These are phyloP conservation scores for Effrenium voratum DNA, from an alignment of 73 alveolate genomes.

Conservation along the genomic window DNA sequence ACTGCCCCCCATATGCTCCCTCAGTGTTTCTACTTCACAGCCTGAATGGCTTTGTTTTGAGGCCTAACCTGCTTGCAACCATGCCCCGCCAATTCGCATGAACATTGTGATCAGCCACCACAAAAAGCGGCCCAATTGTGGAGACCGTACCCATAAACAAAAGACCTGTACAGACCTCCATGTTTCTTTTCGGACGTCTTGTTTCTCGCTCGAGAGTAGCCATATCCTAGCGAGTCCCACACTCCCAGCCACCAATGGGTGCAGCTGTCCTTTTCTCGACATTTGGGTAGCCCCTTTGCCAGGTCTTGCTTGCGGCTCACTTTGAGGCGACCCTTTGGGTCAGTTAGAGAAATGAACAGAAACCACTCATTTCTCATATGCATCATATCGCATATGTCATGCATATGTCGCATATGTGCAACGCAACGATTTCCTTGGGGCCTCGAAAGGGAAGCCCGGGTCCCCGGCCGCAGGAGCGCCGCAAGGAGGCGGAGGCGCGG, in stretches of 20 bases:
- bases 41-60: neutral
- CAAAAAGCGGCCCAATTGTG: too few species aligned
- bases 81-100: neutral
- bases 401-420: neutral
- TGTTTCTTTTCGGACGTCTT: too few species aligned
- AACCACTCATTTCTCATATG: neutral
- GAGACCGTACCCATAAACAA: too few species aligned
- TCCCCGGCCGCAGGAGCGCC: slow-evolving; percentile 23
- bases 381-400: neutral
- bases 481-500: slow-evolving; percentile 52
- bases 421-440: neutral
- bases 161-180: too few species aligned
- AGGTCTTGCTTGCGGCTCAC: neutral
- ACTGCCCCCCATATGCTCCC: too few species aligned
- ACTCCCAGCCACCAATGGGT: too few species aligned
- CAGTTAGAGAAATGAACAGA: neutral
- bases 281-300: too few species aligned
- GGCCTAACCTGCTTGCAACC: neutral
- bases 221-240: too few species aligned
- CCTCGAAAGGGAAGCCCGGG: neutral
- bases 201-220: too few species aligned
- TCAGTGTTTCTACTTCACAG: neutral
- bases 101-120: neutral
- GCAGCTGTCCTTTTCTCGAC: too few species aligned
- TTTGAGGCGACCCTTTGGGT: neutral